These are phyloP conservation scores for Myxozyma geophila DNA, from an alignment of 805 yeast genomes.

Conservation along the genomic window DNA sequence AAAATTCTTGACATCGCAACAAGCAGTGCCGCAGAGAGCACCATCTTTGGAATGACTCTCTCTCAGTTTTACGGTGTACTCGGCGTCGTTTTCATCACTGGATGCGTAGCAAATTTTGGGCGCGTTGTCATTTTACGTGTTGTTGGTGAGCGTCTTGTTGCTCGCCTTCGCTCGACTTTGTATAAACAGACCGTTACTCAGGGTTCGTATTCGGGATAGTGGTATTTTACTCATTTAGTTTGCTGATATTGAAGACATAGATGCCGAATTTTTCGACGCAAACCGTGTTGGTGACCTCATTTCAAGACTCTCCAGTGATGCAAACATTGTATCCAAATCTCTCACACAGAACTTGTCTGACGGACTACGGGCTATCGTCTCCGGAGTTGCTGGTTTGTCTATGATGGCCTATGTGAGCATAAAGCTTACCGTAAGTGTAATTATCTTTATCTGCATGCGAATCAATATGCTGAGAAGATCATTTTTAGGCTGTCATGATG, in stretches of 20 bases:
- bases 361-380: conserved; percentile 81
- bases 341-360: conserved; percentile 89
- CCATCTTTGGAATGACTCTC: conserved; percentile 64
- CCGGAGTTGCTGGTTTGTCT: conserved; percentile 82
- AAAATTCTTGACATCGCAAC: conserved; percentile 77
- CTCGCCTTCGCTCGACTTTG: conserved; percentile 76
- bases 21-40: conserved; percentile 42
- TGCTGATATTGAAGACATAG: conserved; percentile 42
- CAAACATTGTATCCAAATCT: conserved; percentile 83
- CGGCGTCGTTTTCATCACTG: conserved; percentile 66
- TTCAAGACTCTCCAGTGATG: conserved; percentile 84
- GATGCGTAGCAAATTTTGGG: conserved; percentile 80
- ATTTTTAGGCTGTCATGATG: conserved; percentile 58
- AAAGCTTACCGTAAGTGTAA: conserved; percentile 63
- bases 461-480: background rate
- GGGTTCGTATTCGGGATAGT: conserved; percentile 20
- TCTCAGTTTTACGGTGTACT: conserved; percentile 66
- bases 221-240: background rate
- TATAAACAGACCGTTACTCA: conserved; percentile 78
- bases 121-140: conserved; percentile 74
- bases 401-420: conserved; percentile 91
- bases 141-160: conserved; percentile 86
- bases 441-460: background rate
- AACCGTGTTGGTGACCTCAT: conserved; percentile 92
- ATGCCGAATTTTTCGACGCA: conserved; percentile 84